Evolutionary conservation across 805 yeast species (phyloP).

Genomic region (Candida morakotiae): DNA sequence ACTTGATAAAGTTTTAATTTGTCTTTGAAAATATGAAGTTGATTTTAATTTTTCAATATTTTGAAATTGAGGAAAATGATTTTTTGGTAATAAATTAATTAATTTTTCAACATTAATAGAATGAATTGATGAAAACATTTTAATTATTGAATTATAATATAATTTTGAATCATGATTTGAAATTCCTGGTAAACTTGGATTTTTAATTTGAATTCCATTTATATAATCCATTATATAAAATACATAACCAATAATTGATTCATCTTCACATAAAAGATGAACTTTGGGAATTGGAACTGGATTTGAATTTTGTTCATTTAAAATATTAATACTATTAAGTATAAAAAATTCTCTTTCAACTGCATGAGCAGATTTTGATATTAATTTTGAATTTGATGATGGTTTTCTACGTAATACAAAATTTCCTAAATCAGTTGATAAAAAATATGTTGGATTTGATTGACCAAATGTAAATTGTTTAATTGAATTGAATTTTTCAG

Average conservation of each 20-base stretch:
- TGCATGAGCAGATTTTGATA: slow-evolving; percentile 57
- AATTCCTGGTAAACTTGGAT: slow-evolving; percentile 43
- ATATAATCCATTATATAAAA: slow-evolving; percentile 61
- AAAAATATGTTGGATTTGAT: slow-evolving; percentile 55
- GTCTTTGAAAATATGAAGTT: slow-evolving; percentile 49
- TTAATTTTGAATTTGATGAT: slow-evolving; percentile 42
- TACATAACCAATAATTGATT: slow-evolving; percentile 47
- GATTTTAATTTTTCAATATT: slow-evolving; percentile 10
- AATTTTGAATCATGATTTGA: slow-evolving; percentile 17
- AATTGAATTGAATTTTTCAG: slow-evolving; percentile 19
- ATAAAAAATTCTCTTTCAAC: slow-evolving; percentile 58
- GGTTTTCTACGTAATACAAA: slow-evolving; percentile 59
- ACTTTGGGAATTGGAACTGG: slow-evolving; percentile 55
- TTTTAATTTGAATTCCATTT: slow-evolving; percentile 53
- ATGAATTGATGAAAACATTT: slow-evolving; percentile 48
- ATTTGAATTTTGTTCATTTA: slow-evolving; percentile 14
- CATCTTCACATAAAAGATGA: slow-evolving; percentile 53
- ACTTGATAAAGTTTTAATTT: slow-evolving; percentile 41
- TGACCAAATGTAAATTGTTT: slow-evolving; percentile 61
- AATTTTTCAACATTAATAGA: slow-evolving; percentile 42
- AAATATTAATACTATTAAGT: slow-evolving; percentile 33
- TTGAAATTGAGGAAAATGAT: slow-evolving; percentile 43
- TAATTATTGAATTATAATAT: slow-evolving; percentile 48
- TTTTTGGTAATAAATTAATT: slow-evolving; percentile 38
- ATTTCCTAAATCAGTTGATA: slow-evolving; percentile 37